Evolutionary conservation across 1,284 basidiomycete species (phyloP).

Genomic region (Boletus semigastroideus): DNA sequence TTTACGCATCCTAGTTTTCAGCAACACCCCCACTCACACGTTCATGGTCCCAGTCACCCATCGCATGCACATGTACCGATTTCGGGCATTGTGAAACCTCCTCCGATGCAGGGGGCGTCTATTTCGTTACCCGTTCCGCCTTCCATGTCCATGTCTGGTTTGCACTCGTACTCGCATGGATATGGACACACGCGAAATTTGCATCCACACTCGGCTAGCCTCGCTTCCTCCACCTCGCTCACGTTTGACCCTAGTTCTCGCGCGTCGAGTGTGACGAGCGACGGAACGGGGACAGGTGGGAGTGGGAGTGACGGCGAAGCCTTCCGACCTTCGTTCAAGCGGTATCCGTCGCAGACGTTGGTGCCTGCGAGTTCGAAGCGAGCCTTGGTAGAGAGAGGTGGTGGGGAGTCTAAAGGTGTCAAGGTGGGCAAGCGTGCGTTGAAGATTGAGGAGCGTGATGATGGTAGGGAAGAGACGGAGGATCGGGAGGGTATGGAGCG

Average conservation of each 20-base stretch:
- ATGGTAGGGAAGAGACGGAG: neutral
- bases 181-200: constrained; percentile 1
- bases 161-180: constrained; percentile 6
- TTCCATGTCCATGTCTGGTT: constrained; percentile 16
- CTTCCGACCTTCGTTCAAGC: constrained; percentile 64
- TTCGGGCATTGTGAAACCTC: constrained; percentile 24
- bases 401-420: constrained; percentile 23
- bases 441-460: neutral
- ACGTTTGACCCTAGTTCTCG: constrained; percentile 29
- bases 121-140: constrained; percentile 26
- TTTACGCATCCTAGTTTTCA: constrained; percentile 26
- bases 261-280: constrained; percentile 36
- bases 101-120: constrained; percentile 27
- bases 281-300: constrained; percentile 29
- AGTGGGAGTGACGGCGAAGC: constrained; percentile 29
- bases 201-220: constrained; percentile 5
- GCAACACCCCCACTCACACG: constrained; percentile 2
- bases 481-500: neutral
- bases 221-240: constrained; percentile 19
- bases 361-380: constrained; percentile 60
- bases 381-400: constrained; percentile 37
- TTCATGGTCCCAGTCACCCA: neutral
- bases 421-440: constrained; percentile 3
- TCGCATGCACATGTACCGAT: neutral
- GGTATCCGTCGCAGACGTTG: constrained; percentile 67